Conservation (phyloP, 78 protist species). For the Dictyostelium capitatum region DNA sequence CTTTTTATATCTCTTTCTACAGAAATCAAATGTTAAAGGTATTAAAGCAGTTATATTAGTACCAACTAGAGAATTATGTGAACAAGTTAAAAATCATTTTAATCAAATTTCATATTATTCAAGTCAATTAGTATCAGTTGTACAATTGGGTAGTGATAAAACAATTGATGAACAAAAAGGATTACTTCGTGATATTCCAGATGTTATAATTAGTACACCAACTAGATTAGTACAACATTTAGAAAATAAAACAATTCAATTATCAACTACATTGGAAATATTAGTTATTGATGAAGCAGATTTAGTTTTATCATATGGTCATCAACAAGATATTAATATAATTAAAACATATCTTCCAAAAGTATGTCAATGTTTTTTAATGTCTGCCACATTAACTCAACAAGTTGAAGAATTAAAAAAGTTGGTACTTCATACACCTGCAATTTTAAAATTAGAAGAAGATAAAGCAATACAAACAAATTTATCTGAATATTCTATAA, state of each 20-base stretch:
- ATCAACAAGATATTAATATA: constrained; percentile 81
- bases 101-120: constrained; percentile 41
- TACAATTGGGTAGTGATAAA: constrained; percentile 49
- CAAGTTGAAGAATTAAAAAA: constrained; percentile 83
- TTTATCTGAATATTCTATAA: constrained; percentile 66
- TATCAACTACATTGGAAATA: constrained; percentile 31
- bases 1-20: neutral
- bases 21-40: constrained; percentile 36
- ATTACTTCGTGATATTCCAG: constrained; percentile 70
- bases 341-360: constrained; percentile 57
- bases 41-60: constrained; percentile 89
- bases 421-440: constrained; percentile 86
- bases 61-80: constrained; percentile 92
- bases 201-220: constrained; percentile 89
- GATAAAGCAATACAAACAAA: constrained; percentile 49
- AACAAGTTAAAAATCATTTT: constrained; percentile 85
- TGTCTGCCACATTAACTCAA: constrained; percentile 93
- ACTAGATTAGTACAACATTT: constrained; percentile 84
- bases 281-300: constrained; percentile 95
- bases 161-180: constrained; percentile 53
- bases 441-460: constrained; percentile 69
- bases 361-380: constrained; percentile 88
- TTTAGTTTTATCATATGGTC: constrained; percentile 89
- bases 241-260: constrained; percentile 8
- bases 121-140: constrained; percentile 17